These are phyloP conservation scores for Angophora floribunda DNA, from an alignment of 345 rosid species.

Conservation along the genomic window DNA sequence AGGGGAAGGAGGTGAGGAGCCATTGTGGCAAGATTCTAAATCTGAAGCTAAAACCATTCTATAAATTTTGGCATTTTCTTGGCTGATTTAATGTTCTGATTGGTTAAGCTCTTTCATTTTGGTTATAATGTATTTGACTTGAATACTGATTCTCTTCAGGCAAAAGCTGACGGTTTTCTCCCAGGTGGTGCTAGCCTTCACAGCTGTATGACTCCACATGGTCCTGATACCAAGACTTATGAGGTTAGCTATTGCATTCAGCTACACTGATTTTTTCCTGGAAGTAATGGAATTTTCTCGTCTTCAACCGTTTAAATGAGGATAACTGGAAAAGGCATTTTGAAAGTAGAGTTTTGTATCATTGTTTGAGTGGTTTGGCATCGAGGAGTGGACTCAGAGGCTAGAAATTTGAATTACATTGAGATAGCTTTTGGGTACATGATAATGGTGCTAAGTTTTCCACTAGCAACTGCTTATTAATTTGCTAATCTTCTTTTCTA, in stretches of 20 bases:
- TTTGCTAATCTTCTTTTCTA: neutral
- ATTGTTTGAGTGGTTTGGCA: neutral
- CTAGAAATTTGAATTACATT: neutral
- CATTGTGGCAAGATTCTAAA: neutral
- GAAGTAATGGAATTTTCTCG: neutral
- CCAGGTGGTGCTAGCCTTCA: conserved; percentile 97
- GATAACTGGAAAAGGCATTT: neutral
- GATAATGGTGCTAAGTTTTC: neutral
- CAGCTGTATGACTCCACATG: conserved; percentile 98
- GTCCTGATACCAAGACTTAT: conserved; percentile 87
- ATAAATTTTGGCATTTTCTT: neutral
- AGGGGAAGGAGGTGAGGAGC: neutral
- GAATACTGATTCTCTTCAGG: conserved; percentile 24
- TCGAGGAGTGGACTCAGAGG: neutral
- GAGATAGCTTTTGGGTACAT: neutral
- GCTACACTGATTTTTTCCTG: neutral
- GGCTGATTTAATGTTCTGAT: neutral
- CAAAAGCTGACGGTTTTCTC: conserved; percentile 92
- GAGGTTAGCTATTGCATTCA: conserved; percentile 38
- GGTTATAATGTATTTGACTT: neutral
- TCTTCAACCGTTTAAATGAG: neutral
- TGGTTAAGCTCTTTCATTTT: neutral
- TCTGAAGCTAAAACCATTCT: neutral
- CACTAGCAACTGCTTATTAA: neutral
- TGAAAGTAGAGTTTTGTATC: neutral